A percentile compares a stretch with the other conserved stretches of the same genome.
phyloP scores from a whole-genome alignment of 1,284 basidiomycete genomes.

The Athelia sp. region DNA sequence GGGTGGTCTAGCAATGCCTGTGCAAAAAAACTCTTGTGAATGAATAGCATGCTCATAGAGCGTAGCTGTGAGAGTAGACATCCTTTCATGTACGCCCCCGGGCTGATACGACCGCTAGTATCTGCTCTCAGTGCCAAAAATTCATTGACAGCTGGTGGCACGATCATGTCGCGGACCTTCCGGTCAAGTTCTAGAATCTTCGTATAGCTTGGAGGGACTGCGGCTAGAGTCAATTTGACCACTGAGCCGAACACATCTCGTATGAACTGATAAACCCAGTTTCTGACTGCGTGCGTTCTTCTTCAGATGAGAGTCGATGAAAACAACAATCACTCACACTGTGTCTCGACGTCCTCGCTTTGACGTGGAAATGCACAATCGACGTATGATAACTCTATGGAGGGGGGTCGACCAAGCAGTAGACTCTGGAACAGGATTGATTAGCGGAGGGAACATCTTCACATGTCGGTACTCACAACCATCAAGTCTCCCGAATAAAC shows the following conservation, averaged over 20 bases:
- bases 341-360: slow-evolving; percentile 13
- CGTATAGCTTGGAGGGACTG: background rate
- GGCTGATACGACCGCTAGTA: no score
- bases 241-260: background rate
- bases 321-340: slow-evolving; percentile 28
- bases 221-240: background rate
- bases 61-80: background rate
- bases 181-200: background rate
- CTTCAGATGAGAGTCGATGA: no score
- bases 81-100: background rate
- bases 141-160: background rate
- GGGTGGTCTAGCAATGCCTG: slow-evolving; percentile 37
- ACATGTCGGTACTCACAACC: slow-evolving; percentile 27
- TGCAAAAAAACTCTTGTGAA: slow-evolving; percentile 45
- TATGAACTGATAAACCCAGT: background rate
- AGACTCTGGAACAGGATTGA: slow-evolving; percentile 34
- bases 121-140: no score
- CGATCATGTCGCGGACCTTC: background rate
- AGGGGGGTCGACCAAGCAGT: slow-evolving; percentile 56
- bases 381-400: slow-evolving; percentile 52
- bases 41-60: slow-evolving; percentile 22
- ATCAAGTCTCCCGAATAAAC: slow-evolving; percentile 47
- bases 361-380: slow-evolving; percentile 30
- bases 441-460: slow-evolving; percentile 7
- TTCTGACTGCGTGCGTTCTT: background rate